Evolutionary conservation across 2,329 filamentous ascomycete genomes (phyloP), one percentile per base, ranked within the genome.

Genomic region (Aspergillus tamarii): DNA sequence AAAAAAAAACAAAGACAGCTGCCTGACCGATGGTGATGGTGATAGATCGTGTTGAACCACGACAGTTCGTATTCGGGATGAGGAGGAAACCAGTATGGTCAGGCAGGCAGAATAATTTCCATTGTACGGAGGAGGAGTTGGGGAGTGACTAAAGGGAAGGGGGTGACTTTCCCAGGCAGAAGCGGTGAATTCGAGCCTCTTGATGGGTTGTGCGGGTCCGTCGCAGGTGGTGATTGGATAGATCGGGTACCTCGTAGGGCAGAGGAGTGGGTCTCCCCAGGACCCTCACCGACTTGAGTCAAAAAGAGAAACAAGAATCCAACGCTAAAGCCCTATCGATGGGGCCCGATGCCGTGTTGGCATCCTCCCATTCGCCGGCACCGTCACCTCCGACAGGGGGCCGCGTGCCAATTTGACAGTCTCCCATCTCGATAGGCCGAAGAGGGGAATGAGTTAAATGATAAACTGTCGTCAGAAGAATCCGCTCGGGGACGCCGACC

Each of bases 241-340:
- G 10, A 9, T 30, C 16, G 48, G 10, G 16, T 5, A 34, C 48
- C 63, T 60, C 41, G 54, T 66, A 66, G 62, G 66, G 63, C 66
- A 59, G 63, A 63, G 39, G 34, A 30, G 62, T 64, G 64, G 64
- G 26, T 50, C 41, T 8, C n/a, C 10, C 41, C 39, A 36, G 23
- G 41, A 60, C 50, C 59, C 53, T 64, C 60, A 68, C 66, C 64
- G 66, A 64, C 64, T 59, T 50, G 23, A 32, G 58, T 19, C 58
- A 32, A 50, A 32, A 50, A 4, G 45, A 52, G 23, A 48, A 48
- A 48, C 57, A 61, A 48, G 45, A 46, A 23, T 34, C 45, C 60
- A 16, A 16, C 66, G 53, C 68, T 72, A 69, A 67, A 67, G 48
- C 71, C 70, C 66, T 74, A 71, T 59, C 50, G 56, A 71, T 73